phyloP scores from a whole-genome alignment of 495 filamentous ascomycete species.

The Penicillium ochrochloron region DNA sequence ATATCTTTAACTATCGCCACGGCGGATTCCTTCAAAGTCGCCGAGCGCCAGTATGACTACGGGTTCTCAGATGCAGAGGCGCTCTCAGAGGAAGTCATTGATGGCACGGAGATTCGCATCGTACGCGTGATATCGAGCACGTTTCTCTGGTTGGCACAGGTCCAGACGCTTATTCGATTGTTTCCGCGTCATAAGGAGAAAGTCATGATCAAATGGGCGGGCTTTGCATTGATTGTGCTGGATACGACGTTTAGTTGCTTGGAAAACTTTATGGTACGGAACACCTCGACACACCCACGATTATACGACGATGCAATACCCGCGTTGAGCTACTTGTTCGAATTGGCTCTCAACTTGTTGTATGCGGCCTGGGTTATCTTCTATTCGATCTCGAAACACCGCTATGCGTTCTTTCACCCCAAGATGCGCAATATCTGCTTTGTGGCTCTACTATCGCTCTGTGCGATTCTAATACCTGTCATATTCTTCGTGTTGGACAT shows the following conservation, averaged over 20 bases:
- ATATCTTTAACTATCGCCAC: conserved; percentile 93
- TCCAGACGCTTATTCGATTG: conserved; percentile 91
- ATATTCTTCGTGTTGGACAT: conserved; percentile 97
- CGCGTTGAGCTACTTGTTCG: conserved; percentile 91
- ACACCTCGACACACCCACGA: conserved; percentile 63
- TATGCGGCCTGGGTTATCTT: conserved; percentile 97
- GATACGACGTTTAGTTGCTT: conserved; percentile 88
- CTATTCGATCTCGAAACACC: conserved; percentile 88
- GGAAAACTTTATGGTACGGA: conserved; percentile 77
- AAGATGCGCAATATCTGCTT: conserved; percentile 91
- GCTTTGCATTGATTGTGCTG: conserved; percentile 87
- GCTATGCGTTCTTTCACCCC: conserved; percentile 90
- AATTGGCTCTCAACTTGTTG: conserved; percentile 82
- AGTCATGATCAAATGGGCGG: conserved; percentile 97
- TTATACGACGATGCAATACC: conserved; percentile 87
- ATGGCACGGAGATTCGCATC: conserved; percentile 80
- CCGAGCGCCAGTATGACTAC: conserved; percentile 73
- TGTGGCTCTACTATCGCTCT: conserved; percentile 78
- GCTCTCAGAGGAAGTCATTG: conserved; percentile 75
- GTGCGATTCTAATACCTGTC: conserved; percentile 83
- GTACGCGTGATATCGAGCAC: conserved; percentile 91
- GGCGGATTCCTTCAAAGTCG: conserved; percentile 82
- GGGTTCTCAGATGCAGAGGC: conserved; percentile 74
- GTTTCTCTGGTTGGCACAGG: conserved; percentile 96
- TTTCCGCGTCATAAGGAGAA: conserved; percentile 98